Percentiles rank a stretch among this genome's conserved stretches.
phyloP scores from a whole-genome alignment of 2,329 filamentous ascomycete species.

The Phialophora tarda region DNA sequence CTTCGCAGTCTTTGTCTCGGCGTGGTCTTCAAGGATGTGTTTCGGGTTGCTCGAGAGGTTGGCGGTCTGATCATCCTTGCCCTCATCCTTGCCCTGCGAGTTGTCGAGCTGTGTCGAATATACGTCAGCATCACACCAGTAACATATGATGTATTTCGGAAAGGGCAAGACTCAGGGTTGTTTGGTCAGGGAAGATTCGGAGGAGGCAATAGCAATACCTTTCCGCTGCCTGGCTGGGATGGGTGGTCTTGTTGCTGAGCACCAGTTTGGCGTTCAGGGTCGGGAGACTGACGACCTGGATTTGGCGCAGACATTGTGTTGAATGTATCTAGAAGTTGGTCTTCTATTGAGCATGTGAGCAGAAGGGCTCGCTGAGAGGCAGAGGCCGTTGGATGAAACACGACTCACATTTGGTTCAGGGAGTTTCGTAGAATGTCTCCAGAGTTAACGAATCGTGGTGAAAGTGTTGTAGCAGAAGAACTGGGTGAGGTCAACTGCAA shows the following conservation, averaged over 20 bases:
- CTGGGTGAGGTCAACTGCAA: neutral
- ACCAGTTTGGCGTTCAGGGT: slow-evolving; percentile 70
- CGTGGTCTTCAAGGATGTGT: slow-evolving; percentile 46
- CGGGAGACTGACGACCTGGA: slow-evolving; percentile 77
- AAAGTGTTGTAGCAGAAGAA: neutral
- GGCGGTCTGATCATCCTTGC: slow-evolving; percentile 37
- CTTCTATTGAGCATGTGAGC: slow-evolving; percentile 2
- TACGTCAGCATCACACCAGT: slow-evolving; percentile 7
- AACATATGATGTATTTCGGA: neutral
- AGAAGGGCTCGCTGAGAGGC: neutral
- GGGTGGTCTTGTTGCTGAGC: slow-evolving; percentile 66
- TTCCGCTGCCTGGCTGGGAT: slow-evolving; percentile 55
- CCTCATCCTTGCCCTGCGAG: slow-evolving; percentile 39
- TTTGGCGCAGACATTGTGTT: slow-evolving; percentile 66
- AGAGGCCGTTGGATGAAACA: neutral
- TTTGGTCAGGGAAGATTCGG: neutral
- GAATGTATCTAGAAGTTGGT: neutral
- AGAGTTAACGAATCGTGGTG: neutral
- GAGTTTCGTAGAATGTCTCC: neutral
- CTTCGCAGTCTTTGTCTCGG: slow-evolving; percentile 47
- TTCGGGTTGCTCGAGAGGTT: slow-evolving; percentile 50
- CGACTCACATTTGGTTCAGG: neutral
- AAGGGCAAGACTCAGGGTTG: neutral
- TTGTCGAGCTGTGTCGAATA: slow-evolving; percentile 40
- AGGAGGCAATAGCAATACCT: slow-evolving; percentile 18